Conservation (phyloP, 1,284 basidiomycete genomes). For the Trichosporon sp. region DNA sequence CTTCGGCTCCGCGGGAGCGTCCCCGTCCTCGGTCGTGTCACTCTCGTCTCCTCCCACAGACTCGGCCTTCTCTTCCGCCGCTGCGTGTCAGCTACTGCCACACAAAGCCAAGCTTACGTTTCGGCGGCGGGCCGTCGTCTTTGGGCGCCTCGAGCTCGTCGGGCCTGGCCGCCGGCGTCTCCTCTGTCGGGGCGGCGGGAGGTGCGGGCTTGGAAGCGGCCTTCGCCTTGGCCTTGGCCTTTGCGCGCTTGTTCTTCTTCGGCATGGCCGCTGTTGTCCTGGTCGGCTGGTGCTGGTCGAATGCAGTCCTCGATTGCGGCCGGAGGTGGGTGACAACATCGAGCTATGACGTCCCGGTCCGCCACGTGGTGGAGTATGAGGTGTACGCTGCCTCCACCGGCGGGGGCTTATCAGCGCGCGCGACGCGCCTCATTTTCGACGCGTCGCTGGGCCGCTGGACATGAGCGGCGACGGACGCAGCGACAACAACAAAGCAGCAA, state of each 20-base stretch:
- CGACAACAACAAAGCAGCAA: neutral
- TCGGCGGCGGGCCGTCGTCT: neutral
- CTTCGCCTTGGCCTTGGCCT: neutral
- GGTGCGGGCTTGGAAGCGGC: neutral
- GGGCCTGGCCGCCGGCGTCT: neutral
- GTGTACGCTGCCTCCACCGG: neutral
- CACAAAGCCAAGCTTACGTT: neutral
- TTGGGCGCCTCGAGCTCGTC: neutral
- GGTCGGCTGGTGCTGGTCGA: neutral
- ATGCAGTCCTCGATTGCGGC: neutral
- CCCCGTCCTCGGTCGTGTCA: neutral
- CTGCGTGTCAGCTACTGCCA: neutral
- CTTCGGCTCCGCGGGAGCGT: neutral
- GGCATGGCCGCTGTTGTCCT: neutral
- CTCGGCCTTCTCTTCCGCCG: neutral
- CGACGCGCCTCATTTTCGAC: constrained; percentile 9
- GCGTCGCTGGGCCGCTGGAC: neutral
- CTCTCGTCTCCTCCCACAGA: neutral
- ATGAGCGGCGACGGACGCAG: neutral
- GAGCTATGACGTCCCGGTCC: neutral
- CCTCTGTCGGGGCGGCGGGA: neutral
- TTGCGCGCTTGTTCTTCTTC: neutral
- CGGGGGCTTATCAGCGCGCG: neutral
- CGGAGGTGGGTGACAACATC: neutral
- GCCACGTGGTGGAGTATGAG: neutral